phyloP scores from a whole-genome alignment of 1,284 basidiomycete species.

The Melampsora americana region DNA sequence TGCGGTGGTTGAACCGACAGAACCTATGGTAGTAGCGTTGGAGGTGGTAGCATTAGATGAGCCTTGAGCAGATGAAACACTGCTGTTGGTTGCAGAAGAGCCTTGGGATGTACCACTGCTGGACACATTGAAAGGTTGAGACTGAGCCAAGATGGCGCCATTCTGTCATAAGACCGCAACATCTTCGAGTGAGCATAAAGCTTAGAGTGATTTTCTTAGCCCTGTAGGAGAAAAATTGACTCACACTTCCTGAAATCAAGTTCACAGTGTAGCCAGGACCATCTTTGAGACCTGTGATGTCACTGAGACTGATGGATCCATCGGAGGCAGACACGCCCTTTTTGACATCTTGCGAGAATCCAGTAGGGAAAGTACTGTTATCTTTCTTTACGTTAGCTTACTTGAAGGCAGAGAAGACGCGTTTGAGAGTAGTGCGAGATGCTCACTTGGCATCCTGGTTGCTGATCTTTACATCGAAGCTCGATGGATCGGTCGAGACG shows the following conservation, averaged over 20 bases:
- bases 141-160: neutral
- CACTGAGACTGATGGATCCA: neutral
- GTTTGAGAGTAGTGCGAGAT: neutral
- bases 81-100: too few relatives aligned
- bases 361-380: neutral
- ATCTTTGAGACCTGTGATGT: neutral
- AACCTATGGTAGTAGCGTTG: too few relatives aligned
- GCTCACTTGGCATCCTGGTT: slow-evolving; percentile 2
- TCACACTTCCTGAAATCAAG: neutral
- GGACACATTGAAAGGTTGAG: slow-evolving; percentile 3
- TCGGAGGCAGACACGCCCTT: neutral
- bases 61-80: too few relatives aligned
- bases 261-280: neutral
- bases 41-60: too few relatives aligned
- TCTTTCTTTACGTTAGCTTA: neutral
- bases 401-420: too few relatives aligned
- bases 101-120: too few relatives aligned
- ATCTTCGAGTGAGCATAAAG: neutral
- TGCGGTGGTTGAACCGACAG: too few relatives aligned
- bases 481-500: neutral
- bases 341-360: neutral
- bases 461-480: neutral
- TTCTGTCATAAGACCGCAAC: neutral
- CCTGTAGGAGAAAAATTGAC: neutral
- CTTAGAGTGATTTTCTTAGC: neutral